Base-by-base conservation (phyloP, 805 yeast genomes). In the Wickerhamiella siamensis region DNA sequence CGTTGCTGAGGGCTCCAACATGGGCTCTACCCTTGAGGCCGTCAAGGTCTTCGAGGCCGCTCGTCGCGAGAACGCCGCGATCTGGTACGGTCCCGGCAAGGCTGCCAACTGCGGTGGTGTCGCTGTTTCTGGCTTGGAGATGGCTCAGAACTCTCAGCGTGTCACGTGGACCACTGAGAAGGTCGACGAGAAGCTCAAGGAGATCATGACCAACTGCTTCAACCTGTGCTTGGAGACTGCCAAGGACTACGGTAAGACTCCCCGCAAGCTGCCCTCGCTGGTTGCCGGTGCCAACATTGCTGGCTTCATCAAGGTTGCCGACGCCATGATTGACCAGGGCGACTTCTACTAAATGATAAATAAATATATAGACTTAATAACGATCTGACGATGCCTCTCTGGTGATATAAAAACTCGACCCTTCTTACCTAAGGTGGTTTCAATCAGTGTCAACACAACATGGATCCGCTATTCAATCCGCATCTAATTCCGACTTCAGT, bases 51-150 rank as follows among this genome's bases (percentile, higher is more conserved):
- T 87, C 57, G 98, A 88, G 75, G 52, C 69, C 44, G 65, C 64
- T 54, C 62, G 70, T 33, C 40, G 47, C 24, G 49, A 56, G 39
- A 48, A 46, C 27, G 51, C 57, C 37, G 69, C 75, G 48, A 83
- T 86, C 67, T 88, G 98, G 98, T 88, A 87, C 70, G 97, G 94
- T 58, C 96, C 96, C 63, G 97, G 96, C 69, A 88, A 88, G 77
- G 96, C 96, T 55, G 88, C 96, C 59, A 88, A 88, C 78, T 81
- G 93, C 71, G 98, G 97, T 71, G 98, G 98, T 78, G 98, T 88
- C 56, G 94, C 95, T 45, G 96, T 87, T 45, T 84, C 95, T 46
- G 97, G 96, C 61, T 75, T 88, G 53, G 98, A 88, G 74, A 91
- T 88, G 98, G 96, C 97, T 51, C 98, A 88, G 73, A 91, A 88